Evolutionary conservation across 352 stramenopile species (phyloP).

Genomic region (Aphanomyces astaci): DNA sequence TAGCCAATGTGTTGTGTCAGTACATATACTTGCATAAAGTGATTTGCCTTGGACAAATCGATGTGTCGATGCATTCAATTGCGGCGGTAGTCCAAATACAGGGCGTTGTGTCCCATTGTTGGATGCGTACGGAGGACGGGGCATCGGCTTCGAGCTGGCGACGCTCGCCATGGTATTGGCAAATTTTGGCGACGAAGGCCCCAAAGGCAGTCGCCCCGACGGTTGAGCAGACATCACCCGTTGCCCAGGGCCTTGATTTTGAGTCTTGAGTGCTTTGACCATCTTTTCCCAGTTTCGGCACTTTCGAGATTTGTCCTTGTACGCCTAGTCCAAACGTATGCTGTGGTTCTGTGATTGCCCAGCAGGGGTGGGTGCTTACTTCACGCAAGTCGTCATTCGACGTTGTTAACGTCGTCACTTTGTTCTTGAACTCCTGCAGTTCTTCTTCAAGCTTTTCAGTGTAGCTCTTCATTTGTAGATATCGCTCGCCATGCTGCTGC

Average conservation of each 20-base stretch:
- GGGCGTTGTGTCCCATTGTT: not conserved
- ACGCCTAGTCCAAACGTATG: slow-evolving; percentile 38
- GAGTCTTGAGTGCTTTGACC: slow-evolving; percentile 27
- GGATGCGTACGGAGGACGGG: not conserved
- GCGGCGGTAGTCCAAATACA: slow-evolving; percentile 3
- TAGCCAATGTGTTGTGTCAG: not conserved
- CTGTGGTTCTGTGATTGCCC: not conserved
- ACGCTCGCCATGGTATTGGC: slow-evolving; percentile 2
- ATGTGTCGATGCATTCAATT: not conserved
- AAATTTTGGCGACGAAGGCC: slow-evolving; percentile 17
- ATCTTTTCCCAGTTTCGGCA: slow-evolving; percentile 86
- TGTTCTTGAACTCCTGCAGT: slow-evolving; percentile 68
- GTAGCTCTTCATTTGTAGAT: slow-evolving; percentile 83
- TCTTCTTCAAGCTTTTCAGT: slow-evolving; percentile 78
- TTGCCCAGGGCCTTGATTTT: slow-evolving; percentile 33
- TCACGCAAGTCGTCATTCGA: slow-evolving; percentile 78
- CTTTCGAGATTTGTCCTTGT: slow-evolving; percentile 81
- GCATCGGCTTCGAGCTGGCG: not conserved
- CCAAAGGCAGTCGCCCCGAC: slow-evolving; percentile 2
- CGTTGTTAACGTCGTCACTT: slow-evolving; percentile 54
- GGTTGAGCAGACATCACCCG: slow-evolving; percentile 20
- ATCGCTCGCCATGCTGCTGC: slow-evolving; percentile 73
- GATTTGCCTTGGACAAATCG: not conserved
- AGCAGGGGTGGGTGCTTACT: slow-evolving; percentile 25
- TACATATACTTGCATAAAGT: not conserved